phyloP scores from a whole-genome alignment of 2,329 filamentous ascomycete species.

The Aureobasidium sp. region DNA sequence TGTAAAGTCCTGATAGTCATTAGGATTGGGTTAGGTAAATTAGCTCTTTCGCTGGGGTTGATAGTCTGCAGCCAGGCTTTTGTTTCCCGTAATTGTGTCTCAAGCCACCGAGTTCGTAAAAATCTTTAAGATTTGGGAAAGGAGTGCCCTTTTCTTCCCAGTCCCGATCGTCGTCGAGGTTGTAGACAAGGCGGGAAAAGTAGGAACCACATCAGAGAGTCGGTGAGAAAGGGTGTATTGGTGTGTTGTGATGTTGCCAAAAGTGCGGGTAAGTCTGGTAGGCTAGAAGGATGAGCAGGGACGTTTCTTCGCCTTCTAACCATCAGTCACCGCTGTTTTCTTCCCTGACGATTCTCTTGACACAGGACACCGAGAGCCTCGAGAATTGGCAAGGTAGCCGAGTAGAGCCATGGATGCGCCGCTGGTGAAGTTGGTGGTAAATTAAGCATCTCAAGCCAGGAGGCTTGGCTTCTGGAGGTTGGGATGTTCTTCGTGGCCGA shows the following conservation, averaged over 20 bases:
- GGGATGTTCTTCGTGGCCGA: background rate
- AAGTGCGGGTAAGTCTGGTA: slow-evolving; percentile 7
- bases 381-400: background rate
- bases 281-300: slow-evolving; percentile 11
- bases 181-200: background rate
- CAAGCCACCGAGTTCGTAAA: background rate
- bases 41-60: background rate
- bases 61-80: slow-evolving; percentile 9
- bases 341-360: background rate
- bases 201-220: background rate
- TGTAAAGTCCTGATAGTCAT: background rate
- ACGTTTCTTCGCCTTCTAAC: slow-evolving; percentile 2
- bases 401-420: slow-evolving; percentile 13
- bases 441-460: slow-evolving; percentile 14
- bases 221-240: slow-evolving; percentile 11
- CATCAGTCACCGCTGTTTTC: background rate
- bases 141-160: background rate
- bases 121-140: background rate
- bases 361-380: background rate
- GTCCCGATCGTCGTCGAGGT: background rate
- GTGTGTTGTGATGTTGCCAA: slow-evolving; percentile 6
- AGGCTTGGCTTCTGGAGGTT: slow-evolving; percentile 12
- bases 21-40: background rate
- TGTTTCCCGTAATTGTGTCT: slow-evolving; percentile 12
- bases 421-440: slow-evolving; percentile 11